Conservation (phyloP, 768 basidiomycete species). For the Paxillus ammoniavirescens region DNA sequence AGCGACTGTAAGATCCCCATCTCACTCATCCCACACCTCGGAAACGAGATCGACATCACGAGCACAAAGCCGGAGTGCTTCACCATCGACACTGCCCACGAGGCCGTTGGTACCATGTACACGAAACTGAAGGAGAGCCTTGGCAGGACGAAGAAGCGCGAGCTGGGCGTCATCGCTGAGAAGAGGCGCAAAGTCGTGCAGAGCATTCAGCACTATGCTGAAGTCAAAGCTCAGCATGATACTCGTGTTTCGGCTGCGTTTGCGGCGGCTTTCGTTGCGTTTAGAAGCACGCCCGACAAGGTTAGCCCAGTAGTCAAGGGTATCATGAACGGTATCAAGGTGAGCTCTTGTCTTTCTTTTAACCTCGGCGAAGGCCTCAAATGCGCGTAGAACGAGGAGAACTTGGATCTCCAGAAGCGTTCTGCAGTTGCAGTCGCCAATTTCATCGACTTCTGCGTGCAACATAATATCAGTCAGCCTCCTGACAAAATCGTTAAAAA, state of each 20-base stretch:
- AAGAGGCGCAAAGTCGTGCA: constrained; percentile 65
- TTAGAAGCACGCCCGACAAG: constrained; percentile 85
- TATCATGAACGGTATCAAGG: constrained; percentile 98
- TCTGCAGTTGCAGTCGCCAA: constrained; percentile 84
- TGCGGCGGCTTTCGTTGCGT: constrained; percentile 87
- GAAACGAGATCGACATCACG: constrained; percentile 73
- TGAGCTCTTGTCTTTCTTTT: constrained; percentile 30
- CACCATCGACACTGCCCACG: constrained; percentile 74
- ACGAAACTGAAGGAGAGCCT: constrained; percentile 71
- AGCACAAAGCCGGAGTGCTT: constrained; percentile 66
- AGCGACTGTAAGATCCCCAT: constrained; percentile 85
- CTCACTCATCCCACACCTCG: constrained; percentile 76
- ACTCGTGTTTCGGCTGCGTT: constrained; percentile 86
- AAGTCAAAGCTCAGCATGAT: constrained; percentile 83
- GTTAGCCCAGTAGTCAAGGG: constrained; percentile 96
- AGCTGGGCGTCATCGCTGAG: constrained; percentile 71
- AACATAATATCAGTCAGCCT: constrained; percentile 73
- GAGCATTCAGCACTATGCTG: constrained; percentile 76
- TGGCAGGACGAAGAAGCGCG: constrained; percentile 76
- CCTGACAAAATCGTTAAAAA: constrained; percentile 97
- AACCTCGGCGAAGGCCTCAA: constrained; percentile 4
- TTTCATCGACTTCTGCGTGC: constrained; percentile 83
- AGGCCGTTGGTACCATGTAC: constrained; percentile 69
- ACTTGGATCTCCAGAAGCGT: constrained; percentile 81
- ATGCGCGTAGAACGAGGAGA: constrained; percentile 75